A percentile compares a stretch with the other conserved stretches of the same genome.
Evolutionary conservation across 106 monocot genomes (phyloP).

Genomic region (Phalaenopsis aphrodite): DNA sequence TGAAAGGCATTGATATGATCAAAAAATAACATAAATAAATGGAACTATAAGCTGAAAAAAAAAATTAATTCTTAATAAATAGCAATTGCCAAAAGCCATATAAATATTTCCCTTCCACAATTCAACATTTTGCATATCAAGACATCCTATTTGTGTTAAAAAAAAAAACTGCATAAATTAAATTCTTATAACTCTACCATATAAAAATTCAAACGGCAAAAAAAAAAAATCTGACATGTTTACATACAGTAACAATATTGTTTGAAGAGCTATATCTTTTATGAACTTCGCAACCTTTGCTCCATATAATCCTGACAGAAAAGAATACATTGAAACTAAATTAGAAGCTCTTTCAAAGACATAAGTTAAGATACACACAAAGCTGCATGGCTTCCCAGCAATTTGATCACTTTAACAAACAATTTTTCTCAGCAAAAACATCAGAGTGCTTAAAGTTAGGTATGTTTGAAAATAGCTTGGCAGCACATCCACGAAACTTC

Average conservation of each 20-base stretch:
- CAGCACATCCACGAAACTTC: background rate
- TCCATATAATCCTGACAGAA: conserved; percentile 77
- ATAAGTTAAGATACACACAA: background rate
- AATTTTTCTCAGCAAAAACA: background rate
- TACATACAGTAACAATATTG: conserved; percentile 63
- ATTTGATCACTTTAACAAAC: background rate
- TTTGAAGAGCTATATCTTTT: conserved; percentile 63
- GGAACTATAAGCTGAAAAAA: background rate
- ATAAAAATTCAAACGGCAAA: background rate
- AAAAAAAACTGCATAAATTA: background rate
- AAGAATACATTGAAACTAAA: conserved; percentile 10
- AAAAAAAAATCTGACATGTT: background rate
- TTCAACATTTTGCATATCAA: background rate
- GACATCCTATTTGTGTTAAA: background rate
- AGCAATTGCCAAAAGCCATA: background rate
- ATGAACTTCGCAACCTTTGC: conserved; percentile 58
- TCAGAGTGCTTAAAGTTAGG: background rate
- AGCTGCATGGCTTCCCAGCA: background rate
- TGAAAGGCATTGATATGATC: background rate
- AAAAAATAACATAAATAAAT: background rate
- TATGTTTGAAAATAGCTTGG: background rate
- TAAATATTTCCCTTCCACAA: background rate
- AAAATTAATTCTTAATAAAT: background rate
- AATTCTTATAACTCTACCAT: background rate
- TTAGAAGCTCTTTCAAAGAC: background rate